A percentile compares a stretch with the other conserved stretches of the same genome.
Evolutionary conservation across 2,329 filamentous ascomycete species (phyloP).

Genomic region (Cordyceps cateniannulata): DNA sequence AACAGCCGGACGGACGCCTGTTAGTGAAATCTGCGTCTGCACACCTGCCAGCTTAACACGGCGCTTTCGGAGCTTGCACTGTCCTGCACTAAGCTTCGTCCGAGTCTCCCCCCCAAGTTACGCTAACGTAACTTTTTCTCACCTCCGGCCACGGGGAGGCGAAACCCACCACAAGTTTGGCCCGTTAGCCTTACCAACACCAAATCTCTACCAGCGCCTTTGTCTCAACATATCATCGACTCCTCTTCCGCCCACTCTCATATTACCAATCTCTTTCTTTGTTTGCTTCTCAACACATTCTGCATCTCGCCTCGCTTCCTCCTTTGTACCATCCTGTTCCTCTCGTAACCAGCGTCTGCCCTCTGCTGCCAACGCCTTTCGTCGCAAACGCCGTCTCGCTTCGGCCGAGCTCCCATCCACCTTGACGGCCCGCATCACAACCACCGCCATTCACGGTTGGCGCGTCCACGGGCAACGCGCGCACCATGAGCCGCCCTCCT

Average conservation of each 20-base stretch:
- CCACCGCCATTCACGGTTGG: constrained; percentile 2
- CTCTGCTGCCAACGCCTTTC: not conserved
- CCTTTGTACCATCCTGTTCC: not conserved
- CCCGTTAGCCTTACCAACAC: not conserved
- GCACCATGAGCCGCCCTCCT: constrained; percentile 4
- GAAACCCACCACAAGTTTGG: constrained; percentile 12
- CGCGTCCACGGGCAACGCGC: not conserved
- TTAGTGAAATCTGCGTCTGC: not conserved
- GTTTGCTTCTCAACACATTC: not conserved
- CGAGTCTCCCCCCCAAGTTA: not conserved
- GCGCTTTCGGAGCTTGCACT: constrained; percentile 8
- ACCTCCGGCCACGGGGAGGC: constrained; percentile 12
- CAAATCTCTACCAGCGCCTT: not conserved
- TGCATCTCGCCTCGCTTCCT: not conserved
- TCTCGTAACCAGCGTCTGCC: not conserved
- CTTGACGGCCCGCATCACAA: constrained; percentile 5
- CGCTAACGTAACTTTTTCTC: constrained; percentile 10
- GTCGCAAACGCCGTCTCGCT: constrained; percentile 4
- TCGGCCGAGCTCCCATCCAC: constrained; percentile 11
- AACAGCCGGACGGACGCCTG: no score
- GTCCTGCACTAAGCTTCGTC: not conserved
- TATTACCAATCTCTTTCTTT: constrained; percentile 9
- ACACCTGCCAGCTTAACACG: not conserved
- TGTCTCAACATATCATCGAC: not conserved
- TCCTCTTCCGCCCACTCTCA: not conserved